These are phyloP conservation scores for Colletotrichum euphorbiae DNA, from an alignment of 2,329 filamentous ascomycete genomes.

Conservation along the genomic window DNA sequence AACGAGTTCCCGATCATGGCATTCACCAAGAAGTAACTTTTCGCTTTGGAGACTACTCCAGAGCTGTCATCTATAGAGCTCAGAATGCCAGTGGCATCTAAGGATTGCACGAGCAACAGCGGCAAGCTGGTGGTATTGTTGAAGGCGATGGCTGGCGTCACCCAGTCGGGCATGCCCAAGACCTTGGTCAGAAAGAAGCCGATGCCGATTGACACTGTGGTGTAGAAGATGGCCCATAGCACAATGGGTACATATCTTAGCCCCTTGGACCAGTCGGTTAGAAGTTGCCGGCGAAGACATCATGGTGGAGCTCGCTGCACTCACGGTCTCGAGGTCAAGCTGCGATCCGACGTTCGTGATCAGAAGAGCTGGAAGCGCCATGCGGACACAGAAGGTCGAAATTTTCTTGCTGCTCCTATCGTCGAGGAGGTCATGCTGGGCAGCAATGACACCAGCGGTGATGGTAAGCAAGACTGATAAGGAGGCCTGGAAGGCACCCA, in stretches of 20 bases:
- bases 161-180: constrained; percentile 59
- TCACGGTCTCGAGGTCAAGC: constrained; percentile 50
- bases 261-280: constrained; percentile 32
- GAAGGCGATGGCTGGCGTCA: constrained; percentile 58
- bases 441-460: constrained; percentile 56
- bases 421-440: constrained; percentile 53
- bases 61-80: constrained; percentile 57
- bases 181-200: constrained; percentile 52
- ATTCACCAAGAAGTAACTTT: constrained; percentile 75
- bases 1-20: constrained; percentile 72
- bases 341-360: constrained; percentile 59
- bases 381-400: constrained; percentile 59
- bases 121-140: constrained; percentile 63
- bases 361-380: constrained; percentile 60
- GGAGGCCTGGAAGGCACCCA: constrained; percentile 59
- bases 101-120: constrained; percentile 56
- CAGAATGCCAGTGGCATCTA: constrained; percentile 66
- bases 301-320: constrained; percentile 1
- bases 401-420: constrained; percentile 52
- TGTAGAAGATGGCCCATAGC: constrained; percentile 53
- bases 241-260: constrained; percentile 53
- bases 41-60: constrained; percentile 67
- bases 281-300: background rate
- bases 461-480: constrained; percentile 61
- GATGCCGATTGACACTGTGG: constrained; percentile 51